Base-by-base conservation (phyloP, 805 yeast species). In the Vanderwaltozyma yarrowii region DNA sequence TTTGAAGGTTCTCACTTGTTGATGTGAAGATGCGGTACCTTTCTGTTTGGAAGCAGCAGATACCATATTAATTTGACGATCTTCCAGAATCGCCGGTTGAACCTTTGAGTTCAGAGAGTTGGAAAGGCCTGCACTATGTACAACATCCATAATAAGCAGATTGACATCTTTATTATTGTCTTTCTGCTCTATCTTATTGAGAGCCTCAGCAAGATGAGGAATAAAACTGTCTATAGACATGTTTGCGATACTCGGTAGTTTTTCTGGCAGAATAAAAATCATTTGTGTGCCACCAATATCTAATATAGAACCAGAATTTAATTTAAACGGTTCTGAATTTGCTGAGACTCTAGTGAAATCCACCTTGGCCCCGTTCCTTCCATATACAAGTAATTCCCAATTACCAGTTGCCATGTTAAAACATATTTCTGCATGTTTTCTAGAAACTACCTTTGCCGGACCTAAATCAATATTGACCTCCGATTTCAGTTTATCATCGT, bases 261-360 rank as follows among this genome's bases (percentile, higher is more conserved):
- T 75, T 56, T 87, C 96, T 2, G 97, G 97, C 45, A 89, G 66
- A 26, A 89, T 87, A 56, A 92, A 89, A 94, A 92, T 88, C 97
- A 92, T 92, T 61, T 92, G 97, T 10, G 95, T 85, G 5, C 96
- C 96, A 10, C 97, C 97, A 32, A 92, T 78, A 51, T 92, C 98
- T 42, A 92, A 63, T 12, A 92, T 77, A 32, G 87, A 81, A 14
- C 98, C 98, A 2, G 92, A 79, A 36, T 71, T 70, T 39, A 92
- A 69, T 8, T 76, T 70, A 12, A 77, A 69, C 6, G 76, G 67
- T 10, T 64, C 46, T 5, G 64, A 60, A 30, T 61, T 49, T 21
- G 70, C 54, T 15, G 58, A 52, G 1, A 67, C 58, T 36, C 66
- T 64, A 16, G 49, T 45, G 34, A 84, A 82, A 63, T 92, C 95